phyloP scores from a whole-genome alignment of 805 yeast species.

The Candida boleticola region DNA sequence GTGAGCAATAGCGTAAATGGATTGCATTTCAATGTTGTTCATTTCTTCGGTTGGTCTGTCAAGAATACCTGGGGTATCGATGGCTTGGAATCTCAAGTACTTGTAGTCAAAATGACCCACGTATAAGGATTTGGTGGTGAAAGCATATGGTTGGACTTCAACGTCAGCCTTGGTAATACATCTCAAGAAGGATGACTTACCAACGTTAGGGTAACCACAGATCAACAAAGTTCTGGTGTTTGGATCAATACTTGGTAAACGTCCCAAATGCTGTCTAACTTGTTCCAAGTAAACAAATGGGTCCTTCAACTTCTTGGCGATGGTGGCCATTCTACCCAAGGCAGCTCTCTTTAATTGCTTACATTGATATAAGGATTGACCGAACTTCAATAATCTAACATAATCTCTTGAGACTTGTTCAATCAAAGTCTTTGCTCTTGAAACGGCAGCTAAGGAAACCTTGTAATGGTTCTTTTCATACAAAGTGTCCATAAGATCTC shows the following conservation, averaged over 20 bases:
- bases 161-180: constrained; percentile 97
- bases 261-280: constrained; percentile 98
- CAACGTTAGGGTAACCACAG: constrained; percentile 99
- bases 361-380: constrained; percentile 97
- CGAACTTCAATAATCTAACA: constrained; percentile 88
- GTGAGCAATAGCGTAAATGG: constrained; percentile 98
- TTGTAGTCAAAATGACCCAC: constrained; percentile 99
- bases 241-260: constrained; percentile 97
- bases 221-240: constrained; percentile 95
- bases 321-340: constrained; percentile 99
- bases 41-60: constrained; percentile 99
- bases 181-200: constrained; percentile 92
- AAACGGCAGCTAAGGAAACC: constrained; percentile 91
- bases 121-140: constrained; percentile 94
- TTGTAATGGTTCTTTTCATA: constrained; percentile 98
- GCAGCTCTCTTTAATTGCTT: constrained; percentile 98
- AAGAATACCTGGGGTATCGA: constrained; percentile 98
- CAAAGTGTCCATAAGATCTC: constrained; percentile 96
- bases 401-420: constrained; percentile 97
- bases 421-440: constrained; percentile 88
- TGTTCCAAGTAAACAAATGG: constrained; percentile 92
- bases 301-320: constrained; percentile 91
- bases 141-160: constrained; percentile 98
- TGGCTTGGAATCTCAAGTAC: constrained; percentile 96
- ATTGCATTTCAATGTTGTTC: constrained; percentile 99